These are phyloP conservation scores for Ceratocystis huliohia DNA, from an alignment of 2,329 filamentous ascomycete species.

Conservation along the genomic window DNA sequence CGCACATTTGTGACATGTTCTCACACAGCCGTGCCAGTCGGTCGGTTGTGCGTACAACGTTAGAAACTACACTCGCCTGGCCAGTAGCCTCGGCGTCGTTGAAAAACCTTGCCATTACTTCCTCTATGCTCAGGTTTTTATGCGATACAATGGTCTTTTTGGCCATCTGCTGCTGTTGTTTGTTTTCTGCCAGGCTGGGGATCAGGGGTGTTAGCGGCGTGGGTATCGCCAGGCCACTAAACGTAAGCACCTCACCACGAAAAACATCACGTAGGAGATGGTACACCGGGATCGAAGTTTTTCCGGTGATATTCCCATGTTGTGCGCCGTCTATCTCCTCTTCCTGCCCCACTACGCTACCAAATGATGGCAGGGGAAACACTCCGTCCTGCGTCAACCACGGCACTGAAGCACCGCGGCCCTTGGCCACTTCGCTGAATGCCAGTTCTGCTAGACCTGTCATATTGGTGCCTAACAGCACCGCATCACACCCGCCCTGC, in stretches of 20 bases:
- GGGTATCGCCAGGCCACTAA: slow-evolving; percentile 39
- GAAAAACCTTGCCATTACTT: slow-evolving; percentile 83
- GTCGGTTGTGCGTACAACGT: slow-evolving; percentile 83
- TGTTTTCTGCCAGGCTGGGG: slow-evolving; percentile 28
- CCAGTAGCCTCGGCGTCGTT: slow-evolving; percentile 56
- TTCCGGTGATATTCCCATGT: slow-evolving; percentile 19
- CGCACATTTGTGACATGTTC: slow-evolving; percentile 21
- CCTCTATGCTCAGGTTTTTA: slow-evolving; percentile 76
- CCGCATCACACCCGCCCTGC: slow-evolving; percentile 47
- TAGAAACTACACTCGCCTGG: slow-evolving; percentile 83
- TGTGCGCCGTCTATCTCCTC: background rate
- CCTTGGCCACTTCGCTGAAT: slow-evolving; percentile 79
- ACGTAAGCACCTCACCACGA: slow-evolving; percentile 63
- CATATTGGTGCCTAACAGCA: slow-evolving; percentile 77
- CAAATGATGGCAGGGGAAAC: slow-evolving; percentile 29
- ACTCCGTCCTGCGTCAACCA: slow-evolving; percentile 70
- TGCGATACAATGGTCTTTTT: slow-evolving; percentile 42
- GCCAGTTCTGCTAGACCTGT: slow-evolving; percentile 78
- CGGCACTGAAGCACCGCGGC: slow-evolving; percentile 69
- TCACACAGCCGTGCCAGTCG: slow-evolving; percentile 49
- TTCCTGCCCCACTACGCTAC: slow-evolving; percentile 11
- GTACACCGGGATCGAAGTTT: slow-evolving; percentile 37
- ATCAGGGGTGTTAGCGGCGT: slow-evolving; percentile 41
- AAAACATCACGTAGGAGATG: slow-evolving; percentile 79
- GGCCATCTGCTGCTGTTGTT: slow-evolving; percentile 16